Evolutionary conservation across 306 rosid genomes (phyloP), one percentile per base, ranked within the genome.

Genomic region (Inga leiocalycina): DNA sequence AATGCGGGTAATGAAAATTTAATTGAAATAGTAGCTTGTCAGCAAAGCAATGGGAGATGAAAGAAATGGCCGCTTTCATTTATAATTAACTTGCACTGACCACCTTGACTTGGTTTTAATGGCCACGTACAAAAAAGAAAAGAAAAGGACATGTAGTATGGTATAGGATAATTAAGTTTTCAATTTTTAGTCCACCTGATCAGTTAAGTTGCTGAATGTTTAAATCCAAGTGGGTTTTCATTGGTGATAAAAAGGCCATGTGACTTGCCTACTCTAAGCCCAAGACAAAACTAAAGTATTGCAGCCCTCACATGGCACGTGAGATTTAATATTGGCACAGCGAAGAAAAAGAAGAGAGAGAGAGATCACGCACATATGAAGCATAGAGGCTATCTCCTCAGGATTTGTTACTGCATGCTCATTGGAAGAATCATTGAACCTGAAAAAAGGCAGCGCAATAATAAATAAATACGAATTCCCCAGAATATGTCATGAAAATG

Each of bases 391-490:
- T 62, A 96, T 84, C 82, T 94, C 97, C 74, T 92, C 99, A 78
- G 98, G 99, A 86, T 94, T 88, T 37, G 90, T 89, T 56, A 89
- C 97, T 39, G 98, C 97, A 64, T 94, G 97, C 83, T 90, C 91
- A 74, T 90, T 90, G 80, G 62, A 41, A 78, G 54, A 39, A 76
- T 83, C 86, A 52, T 71, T 72, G 49, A 83, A 86, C 85, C 99
- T 96, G 90, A 51, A 85, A 86, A 56, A 17, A 56, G 64, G 64
- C 27, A 56, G 27, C 30, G 27, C 64, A 56, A 20, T 5, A 20
- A 0, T 20, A 20, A 56, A 48, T 48, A 13, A 52, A 19, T 17
- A 52, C 6, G n/a, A 52, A 52, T 15, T 15, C 0, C n/a, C 59
- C 9, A 22, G 59, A 52, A 52, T 4, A 17, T 2, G 22, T 17